A percentile compares a stretch with the other conserved stretches of the same genome.
Conservation (phyloP, 1,284 basidiomycete genomes). For the Leccinum ponderosum region DNA sequence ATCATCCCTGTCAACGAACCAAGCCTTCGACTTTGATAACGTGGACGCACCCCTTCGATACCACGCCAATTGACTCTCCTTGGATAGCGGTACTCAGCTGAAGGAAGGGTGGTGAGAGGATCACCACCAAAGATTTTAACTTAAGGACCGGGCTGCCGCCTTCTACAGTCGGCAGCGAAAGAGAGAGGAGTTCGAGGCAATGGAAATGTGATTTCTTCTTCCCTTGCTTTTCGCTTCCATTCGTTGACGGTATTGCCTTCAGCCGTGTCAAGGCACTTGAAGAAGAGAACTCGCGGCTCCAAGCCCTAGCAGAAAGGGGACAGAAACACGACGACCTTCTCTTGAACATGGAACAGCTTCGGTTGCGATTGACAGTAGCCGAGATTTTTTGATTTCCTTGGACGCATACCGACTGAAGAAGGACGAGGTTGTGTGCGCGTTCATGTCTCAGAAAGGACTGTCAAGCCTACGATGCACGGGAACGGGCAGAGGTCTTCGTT, state of each 20-base stretch:
- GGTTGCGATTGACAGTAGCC: constrained; percentile 60
- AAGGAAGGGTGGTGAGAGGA: constrained; percentile 60
- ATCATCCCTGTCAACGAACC: constrained; percentile 64
- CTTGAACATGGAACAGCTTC: constrained; percentile 65
- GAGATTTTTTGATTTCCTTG: constrained; percentile 60
- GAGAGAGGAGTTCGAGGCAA: constrained; percentile 87
- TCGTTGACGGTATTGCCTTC: constrained; percentile 19
- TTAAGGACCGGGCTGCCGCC: constrained; percentile 90
- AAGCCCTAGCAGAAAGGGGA: constrained; percentile 49
- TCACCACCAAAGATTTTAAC: constrained; percentile 79
- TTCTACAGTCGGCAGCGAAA: constrained; percentile 89
- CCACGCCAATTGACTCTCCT: constrained; percentile 30
- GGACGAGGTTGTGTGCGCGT: constrained; percentile 75
- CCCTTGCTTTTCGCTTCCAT: constrained; percentile 10
- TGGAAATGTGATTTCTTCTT: constrained; percentile 69
- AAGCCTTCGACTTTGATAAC: constrained; percentile 63
- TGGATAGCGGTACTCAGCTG: constrained; percentile 25
- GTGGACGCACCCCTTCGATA: constrained; percentile 32
- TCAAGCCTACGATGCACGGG: constrained; percentile 32
- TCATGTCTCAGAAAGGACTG: constrained; percentile 52
- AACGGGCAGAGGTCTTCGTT: constrained; percentile 31
- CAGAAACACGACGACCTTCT: constrained; percentile 40
- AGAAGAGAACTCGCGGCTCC: constrained; percentile 72
- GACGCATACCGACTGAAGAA: constrained; percentile 60
- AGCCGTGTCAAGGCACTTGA: constrained; percentile 58